Base-by-base conservation (phyloP, 2,329 filamentous ascomycete genomes). In the Madurella fahalii region DNA sequence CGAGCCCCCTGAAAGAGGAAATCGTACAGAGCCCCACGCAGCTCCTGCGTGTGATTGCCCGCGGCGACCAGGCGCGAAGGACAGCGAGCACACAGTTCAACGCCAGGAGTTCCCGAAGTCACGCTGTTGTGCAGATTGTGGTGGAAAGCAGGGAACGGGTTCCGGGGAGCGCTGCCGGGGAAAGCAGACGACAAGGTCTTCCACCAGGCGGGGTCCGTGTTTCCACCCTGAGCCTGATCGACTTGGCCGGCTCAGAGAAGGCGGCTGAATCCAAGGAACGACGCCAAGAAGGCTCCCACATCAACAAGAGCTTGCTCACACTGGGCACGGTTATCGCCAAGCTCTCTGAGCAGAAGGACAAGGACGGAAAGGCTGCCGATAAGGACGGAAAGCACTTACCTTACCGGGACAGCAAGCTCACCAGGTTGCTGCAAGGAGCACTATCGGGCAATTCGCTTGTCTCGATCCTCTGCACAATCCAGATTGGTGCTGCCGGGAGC, bases 11-110 rank as follows among this genome's bases (percentile, higher is more conserved):
- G 57, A 97, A 96, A 71, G 94, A 99, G 72, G 94, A 99, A 69
- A 99, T 99, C 64, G 94, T 99, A 31, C 94, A 99, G 72, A 96
- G 92, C 63, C 94, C 94, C 2, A 97, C 94, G 0, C 94, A 99
- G 69, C 80, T 99, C 30, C 76, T 99, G 42, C 84, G 94, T 63
- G 94, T 99, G 25, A 99, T 99, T 69, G 92, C 94, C 39, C 83
- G 93, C 53, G 94, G 94, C 66, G 94, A 99, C 68, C 85, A 95
- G 68, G 90, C 92, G 20, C 83, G 94, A 65, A 81, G 92, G 64
- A 95, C 91, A 1, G 90, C 90, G 54, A 96, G 92, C 69, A 99
- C 94, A 0, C 94, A 99, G 66, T 99, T 95, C 79, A 99, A 99
- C 68, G 83, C 92, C 17, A 85, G 93, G 64, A 97, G 93, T 75